These are phyloP conservation scores for Russula dissimulans DNA, from an alignment of 768 basidiomycete species.

Conservation along the genomic window DNA sequence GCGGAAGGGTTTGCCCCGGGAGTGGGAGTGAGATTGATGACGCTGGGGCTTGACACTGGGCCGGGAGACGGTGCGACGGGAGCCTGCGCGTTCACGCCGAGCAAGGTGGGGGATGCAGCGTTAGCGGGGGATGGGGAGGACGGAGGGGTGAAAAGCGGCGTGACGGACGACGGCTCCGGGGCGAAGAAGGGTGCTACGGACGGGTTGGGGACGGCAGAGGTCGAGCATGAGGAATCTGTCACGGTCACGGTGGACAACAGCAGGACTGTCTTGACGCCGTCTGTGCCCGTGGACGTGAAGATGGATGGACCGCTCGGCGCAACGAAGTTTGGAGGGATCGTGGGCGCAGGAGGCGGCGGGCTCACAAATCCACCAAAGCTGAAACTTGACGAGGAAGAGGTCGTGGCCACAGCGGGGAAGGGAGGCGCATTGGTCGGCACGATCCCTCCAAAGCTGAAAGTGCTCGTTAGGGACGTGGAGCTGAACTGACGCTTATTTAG, in stretches of 20 bases:
- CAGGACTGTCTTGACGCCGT: slow-evolving; percentile 9
- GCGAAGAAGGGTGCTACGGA: background rate
- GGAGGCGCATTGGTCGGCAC: background rate
- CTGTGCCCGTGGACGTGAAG: slow-evolving; percentile 6
- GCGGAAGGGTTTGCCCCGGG: background rate
- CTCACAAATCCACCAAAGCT: background rate
- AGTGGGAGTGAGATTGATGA: background rate
- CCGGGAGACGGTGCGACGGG: background rate
- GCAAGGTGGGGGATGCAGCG: background rate
- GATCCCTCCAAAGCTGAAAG: slow-evolving; percentile 12
- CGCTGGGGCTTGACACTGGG: background rate
- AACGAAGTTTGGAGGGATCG: background rate
- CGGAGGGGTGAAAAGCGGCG: background rate
- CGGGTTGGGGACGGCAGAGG: background rate
- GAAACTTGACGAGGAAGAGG: background rate
- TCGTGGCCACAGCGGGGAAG: background rate
- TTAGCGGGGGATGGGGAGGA: background rate
- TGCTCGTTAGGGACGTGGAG: background rate
- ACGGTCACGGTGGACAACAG: background rate
- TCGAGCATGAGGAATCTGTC: background rate
- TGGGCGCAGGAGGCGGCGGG: background rate
- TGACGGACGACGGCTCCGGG: background rate
- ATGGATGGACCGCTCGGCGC: background rate
- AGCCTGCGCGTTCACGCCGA: background rate
- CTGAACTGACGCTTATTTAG: slow-evolving; percentile 13